Evolutionary conservation across 345 rosid genomes (phyloP).

Genomic region (Pistacia vera): DNA sequence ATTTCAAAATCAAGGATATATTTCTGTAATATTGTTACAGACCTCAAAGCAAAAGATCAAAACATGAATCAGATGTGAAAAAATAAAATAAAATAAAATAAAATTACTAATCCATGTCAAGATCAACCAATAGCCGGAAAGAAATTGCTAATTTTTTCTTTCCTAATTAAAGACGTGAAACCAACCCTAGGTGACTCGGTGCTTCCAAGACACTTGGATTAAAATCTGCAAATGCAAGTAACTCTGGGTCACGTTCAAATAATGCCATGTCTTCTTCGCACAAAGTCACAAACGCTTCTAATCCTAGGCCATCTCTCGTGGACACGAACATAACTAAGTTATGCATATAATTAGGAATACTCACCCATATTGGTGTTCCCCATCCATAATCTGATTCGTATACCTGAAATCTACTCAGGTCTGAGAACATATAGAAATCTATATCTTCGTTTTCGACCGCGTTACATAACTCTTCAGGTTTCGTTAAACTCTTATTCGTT

Average conservation of each 20-base stretch:
- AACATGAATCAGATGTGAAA: no score
- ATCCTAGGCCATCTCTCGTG: background rate
- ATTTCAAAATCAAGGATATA: no score
- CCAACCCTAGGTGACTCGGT: no score
- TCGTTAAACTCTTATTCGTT: conserved; percentile 14
- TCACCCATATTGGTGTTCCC: conserved; percentile 47
- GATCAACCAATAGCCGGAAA: no score
- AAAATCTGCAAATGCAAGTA: conserved; percentile 2
- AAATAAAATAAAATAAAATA: no score
- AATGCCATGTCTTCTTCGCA: conserved; percentile 38
- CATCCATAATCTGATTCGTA: conserved; percentile 42
- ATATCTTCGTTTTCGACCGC: conserved; percentile 19
- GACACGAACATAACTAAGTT: background rate
- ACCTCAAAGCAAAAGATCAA: no score
- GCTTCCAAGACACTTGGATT: no score
- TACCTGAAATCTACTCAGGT: conserved; percentile 26
- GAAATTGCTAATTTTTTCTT: no score
- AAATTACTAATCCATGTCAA: no score
- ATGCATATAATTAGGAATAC: conserved; percentile 5
- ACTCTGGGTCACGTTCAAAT: conserved; percentile 15
- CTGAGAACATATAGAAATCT: conserved; percentile 30
- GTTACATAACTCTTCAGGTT: conserved; percentile 23
- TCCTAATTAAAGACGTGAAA: no score
- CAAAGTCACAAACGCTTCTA: conserved; percentile 37
- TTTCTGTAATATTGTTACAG: no score